Evolutionary conservation across 1,284 basidiomycete genomes (phyloP), one percentile per base, ranked within the genome.

Genomic region (Naganishia sp.): DNA sequence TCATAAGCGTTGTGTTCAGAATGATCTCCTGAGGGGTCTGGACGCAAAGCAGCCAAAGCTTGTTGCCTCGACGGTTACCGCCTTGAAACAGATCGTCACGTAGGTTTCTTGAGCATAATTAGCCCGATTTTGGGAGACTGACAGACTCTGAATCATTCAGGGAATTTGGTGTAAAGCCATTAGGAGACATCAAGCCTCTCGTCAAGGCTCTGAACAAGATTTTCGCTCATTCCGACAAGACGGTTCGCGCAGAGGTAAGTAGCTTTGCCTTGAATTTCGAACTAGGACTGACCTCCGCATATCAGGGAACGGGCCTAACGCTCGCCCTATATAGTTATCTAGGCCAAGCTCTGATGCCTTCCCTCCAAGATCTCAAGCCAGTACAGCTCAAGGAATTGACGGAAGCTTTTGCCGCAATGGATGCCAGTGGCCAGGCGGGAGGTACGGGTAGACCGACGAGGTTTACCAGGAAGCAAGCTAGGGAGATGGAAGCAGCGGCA

Each of bases 351-450:
- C 88, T 99, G 68, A 88, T 93, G 64, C 86, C 93, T 52, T 92
- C 88, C 80, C 82, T 99, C 11, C 82, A 86, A n/a, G 91, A 96
- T 71, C 84, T 99, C 69, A 99, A 99, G 78, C 93, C 96, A 0
- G 94, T 99, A n/a, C 96, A 99, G 79, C 87, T 94, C 50, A 94
- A 97, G 77, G 96, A 99, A 75, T 80, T 99, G 68, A 92, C 92
- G 73, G 94, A 96, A 75, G 84, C 87, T 0, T 99, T 97, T 74
- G 91, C 91, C 70, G 81, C 78, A 36, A 84, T 95, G 82, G 93
- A 96, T 73, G 87, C 86, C 56, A 87, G 89, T 42, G 89, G 88
- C 1, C 89, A 88, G 71, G 91, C 91, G 0, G 89, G 90, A 70
- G 93, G 93, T 2, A 84, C 84, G 1, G 80, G 92, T 45, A 90